Evolutionary conservation across 495 filamentous ascomycete genomes (phyloP).

Genomic region (Penicillium canariense): DNA sequence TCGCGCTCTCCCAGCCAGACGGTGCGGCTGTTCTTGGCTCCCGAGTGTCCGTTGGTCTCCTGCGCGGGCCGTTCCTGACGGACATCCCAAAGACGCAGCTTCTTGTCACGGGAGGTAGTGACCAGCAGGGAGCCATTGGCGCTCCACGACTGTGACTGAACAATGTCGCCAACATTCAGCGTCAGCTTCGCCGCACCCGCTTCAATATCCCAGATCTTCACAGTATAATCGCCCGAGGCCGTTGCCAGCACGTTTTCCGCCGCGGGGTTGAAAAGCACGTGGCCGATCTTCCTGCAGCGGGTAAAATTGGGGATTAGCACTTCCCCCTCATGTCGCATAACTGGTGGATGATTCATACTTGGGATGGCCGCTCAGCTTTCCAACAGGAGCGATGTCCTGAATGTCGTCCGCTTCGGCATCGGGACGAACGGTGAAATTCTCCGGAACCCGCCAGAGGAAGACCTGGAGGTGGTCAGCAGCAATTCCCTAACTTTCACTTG

Average conservation of each 20-base stretch:
- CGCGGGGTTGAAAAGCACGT: slow-evolving; percentile 95
- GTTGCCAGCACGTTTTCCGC: slow-evolving; percentile 95
- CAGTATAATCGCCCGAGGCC: slow-evolving; percentile 88
- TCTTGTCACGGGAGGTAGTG: slow-evolving; percentile 97
- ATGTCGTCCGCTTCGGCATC: slow-evolving; percentile 74
- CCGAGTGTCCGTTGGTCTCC: slow-evolving; percentile 80
- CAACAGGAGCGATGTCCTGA: slow-evolving; percentile 73
- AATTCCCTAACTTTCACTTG: background rate
- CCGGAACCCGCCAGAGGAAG: slow-evolving; percentile 92
- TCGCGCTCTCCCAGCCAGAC: slow-evolving; percentile 97
- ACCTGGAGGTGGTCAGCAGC: slow-evolving; percentile 48
- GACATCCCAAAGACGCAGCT: slow-evolving; percentile 94
- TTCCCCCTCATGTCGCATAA: background rate
- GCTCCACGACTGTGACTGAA: slow-evolving; percentile 95
- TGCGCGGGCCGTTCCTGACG: slow-evolving; percentile 86
- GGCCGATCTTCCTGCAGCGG: slow-evolving; percentile 77
- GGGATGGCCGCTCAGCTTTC: slow-evolving; percentile 68
- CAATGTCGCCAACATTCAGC: slow-evolving; percentile 82
- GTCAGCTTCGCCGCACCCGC: slow-evolving; percentile 69
- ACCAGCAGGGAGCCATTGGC: slow-evolving; percentile 85
- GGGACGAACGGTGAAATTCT: slow-evolving; percentile 77
- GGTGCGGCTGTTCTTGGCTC: slow-evolving; percentile 93
- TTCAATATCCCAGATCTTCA: slow-evolving; percentile 94
- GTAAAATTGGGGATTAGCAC: slow-evolving; percentile 9
- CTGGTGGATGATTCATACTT: slow-evolving; percentile 33